phyloP scores from a whole-genome alignment of 495 filamentous ascomycete genomes.

The Aspergillus egyptiacus region DNA sequence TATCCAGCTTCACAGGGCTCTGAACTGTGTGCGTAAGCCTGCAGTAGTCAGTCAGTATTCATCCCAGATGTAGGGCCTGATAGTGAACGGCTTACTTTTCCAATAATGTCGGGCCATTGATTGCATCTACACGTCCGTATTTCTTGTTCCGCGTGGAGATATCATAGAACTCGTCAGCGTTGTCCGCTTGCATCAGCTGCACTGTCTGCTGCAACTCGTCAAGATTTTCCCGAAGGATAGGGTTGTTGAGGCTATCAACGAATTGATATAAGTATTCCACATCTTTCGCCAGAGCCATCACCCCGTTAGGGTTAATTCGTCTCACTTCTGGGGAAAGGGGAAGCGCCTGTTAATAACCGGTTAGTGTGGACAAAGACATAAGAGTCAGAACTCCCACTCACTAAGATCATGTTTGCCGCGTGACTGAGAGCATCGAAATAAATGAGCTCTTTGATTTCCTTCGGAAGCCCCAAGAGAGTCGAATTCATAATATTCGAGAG shows the following conservation, averaged over 20 bases:
- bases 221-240: constrained; percentile 75
- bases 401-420: constrained; percentile 79
- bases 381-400: constrained; percentile 30
- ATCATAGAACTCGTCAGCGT: constrained; percentile 92
- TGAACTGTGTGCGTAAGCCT: constrained; percentile 61
- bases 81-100: constrained; percentile 62
- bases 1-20: constrained; percentile 52
- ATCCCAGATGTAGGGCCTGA: background rate
- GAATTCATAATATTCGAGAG: constrained; percentile 96
- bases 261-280: constrained; percentile 77
- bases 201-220: constrained; percentile 93
- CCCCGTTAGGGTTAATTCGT: constrained; percentile 81
- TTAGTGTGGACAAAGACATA: background rate
- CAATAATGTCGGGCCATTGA: constrained; percentile 76
- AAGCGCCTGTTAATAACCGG: constrained; percentile 53
- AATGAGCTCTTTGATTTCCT: constrained; percentile 93
- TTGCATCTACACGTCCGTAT: constrained; percentile 84
- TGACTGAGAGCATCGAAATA: constrained; percentile 95
- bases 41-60: constrained; percentile 33
- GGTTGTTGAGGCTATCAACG: constrained; percentile 73
- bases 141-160: constrained; percentile 79
- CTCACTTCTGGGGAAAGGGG: constrained; percentile 74
- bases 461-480: constrained; percentile 81
- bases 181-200: constrained; percentile 77
- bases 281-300: constrained; percentile 72